These are phyloP conservation scores for Lecanicillium sp. DNA, from an alignment of 2,329 filamentous ascomycete species.

Conservation along the genomic window DNA sequence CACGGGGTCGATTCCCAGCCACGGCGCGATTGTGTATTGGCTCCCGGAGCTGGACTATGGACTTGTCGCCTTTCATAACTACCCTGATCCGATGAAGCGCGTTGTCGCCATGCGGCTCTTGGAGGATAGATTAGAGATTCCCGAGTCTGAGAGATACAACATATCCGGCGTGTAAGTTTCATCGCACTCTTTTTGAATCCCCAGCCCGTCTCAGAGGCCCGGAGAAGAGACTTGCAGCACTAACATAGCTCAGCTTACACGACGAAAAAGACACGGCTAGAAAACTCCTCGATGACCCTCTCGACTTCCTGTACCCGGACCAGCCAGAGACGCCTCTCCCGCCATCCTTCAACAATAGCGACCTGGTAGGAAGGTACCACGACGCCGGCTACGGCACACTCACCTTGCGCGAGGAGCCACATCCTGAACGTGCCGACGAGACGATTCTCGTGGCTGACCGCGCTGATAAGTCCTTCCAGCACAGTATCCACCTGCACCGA, in stretches of 20 bases:
- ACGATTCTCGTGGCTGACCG: conserved; percentile 17
- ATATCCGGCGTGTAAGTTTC: conserved; percentile 14
- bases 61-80: conserved; percentile 30
- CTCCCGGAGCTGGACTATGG: conserved; percentile 23
- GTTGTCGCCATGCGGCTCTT: conserved; percentile 20
- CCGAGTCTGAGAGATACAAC: conserved; percentile 13
- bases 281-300: conserved; percentile 24
- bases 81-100: conserved; percentile 24
- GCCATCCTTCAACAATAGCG: conserved; percentile 24
- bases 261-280: too few species aligned
- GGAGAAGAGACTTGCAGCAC: too few species aligned
- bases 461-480: conserved; percentile 16
- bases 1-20: conserved; percentile 18
- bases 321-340: conserved; percentile 26
- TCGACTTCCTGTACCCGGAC: conserved; percentile 28
- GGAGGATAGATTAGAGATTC: conserved; percentile 19
- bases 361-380: conserved; percentile 32
- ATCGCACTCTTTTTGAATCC: too few species aligned
- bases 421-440: conserved; percentile 9
- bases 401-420: conserved; percentile 11
- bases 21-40: conserved; percentile 21
- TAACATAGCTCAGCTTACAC: too few species aligned
- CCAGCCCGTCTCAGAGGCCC: too few species aligned
- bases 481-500: conserved; percentile 17
- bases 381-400: conserved; percentile 31